Evolutionary conservation across 1,284 basidiomycete species (phyloP), one percentile per base, ranked within the genome.

Genomic region (Laetiporus sulphureus): DNA sequence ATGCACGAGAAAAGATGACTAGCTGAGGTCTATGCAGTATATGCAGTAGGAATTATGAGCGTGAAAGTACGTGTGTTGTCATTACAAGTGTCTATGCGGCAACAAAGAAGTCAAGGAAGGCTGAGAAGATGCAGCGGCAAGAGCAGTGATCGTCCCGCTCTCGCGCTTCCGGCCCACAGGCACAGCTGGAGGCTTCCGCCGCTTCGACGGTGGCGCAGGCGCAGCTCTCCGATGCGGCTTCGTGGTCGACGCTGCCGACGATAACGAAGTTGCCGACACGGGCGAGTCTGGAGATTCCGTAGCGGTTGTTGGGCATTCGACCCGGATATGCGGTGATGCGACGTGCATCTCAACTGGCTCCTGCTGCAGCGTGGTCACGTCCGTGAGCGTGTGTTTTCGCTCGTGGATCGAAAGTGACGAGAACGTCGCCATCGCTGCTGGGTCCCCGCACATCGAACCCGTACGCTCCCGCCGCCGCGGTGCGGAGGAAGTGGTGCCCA

Each of bases 141-240:
- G 5, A 15, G 37, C 30, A 18, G 29, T 39, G 7, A 38, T 35
- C n/a, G 44, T 35, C 16, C 31, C 27, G 22, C 40, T 33, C n/a
- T n/a, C n/a, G n/a, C n/a, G n/a, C n/a, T n/a, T n/a, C 39, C 59
- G 62, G 35, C 63, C 64, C 2, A 67, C 61, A 3, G 82, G 81
- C 31, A 78, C 66, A 12, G 81, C 77, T 35, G 82, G 80, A 1
- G 82, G 74, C 49, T 79, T 82, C 49, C 82, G 67, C 32, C 81
- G 65, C 50, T 74, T 75, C 25, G 55, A 55, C 1, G 75, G 73
- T 11, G 79, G 77, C 19, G 76, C 67, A 6, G 80, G 79, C 0
- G 73, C 66, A 2, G 66, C 56, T 32, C 71, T 59, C 32, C 72
- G 64, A 8, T 61, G 64, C 33, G 52, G 39, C 20, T 41, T 35